Evolutionary conservation across 163 green algal species (phyloP), one percentile per base, ranked within the genome.

Genomic region (Volvox carteri): DNA sequence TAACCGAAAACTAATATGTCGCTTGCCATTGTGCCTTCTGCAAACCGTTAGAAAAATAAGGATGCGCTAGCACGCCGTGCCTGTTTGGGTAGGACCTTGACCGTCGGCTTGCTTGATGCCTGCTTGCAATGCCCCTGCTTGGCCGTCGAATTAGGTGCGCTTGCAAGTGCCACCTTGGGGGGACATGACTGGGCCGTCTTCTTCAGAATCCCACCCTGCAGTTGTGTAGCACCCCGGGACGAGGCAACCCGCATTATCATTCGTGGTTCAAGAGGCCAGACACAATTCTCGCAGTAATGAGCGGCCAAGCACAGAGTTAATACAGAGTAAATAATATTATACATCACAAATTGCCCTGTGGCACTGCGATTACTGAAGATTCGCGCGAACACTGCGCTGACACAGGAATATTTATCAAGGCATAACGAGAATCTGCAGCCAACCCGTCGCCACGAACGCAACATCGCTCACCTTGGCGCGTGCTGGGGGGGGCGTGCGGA

Each of bases 401-500:
- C 7, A 65, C 2, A 23, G 54, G 7, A 65, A 65, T 2, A 65
- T 7, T 19, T 30, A 23, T 19, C 3, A 65, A 12, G 54, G 54
- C 54, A 65, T 65, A 30, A 11, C 54, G 28, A 65, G 54, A 65
- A 60, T 30, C 54, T 65, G 54, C 54, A 65, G n/a, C n/a, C n/a
- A n/a, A n/a, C n/a, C n/a, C n/a, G n/a, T n/a, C n/a, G n/a, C n/a
- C n/a, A n/a, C n/a, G n/a, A n/a, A 70, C 6, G 21, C 21, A 70
- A 33, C 58, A 52, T 72, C 19, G 14, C 65, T 33, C 50, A 89
- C 93, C 84, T 94, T 94, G 60, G 93, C 90, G 30, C 91, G 84
- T 0, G 90, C 65, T 1, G 23, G 79, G 0, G 91, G 92, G 2
- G 93, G 93, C 4, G 93, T 94, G 50, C 92, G 86, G 30, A 96